Base-by-base conservation (phyloP, 345 rosid genomes). In the Bruguiera sexangula region DNA sequence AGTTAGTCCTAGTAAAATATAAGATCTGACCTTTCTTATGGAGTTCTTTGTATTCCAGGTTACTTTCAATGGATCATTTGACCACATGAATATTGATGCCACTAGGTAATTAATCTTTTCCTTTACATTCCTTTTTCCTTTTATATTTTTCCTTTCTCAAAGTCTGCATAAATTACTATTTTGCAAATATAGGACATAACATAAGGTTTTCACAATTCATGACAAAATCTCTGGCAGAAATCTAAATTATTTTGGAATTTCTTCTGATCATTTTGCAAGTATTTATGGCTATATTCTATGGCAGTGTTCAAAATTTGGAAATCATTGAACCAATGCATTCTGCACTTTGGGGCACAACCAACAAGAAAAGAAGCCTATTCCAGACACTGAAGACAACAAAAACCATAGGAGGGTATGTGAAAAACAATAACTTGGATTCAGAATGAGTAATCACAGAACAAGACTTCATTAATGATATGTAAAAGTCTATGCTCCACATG, bases 351-450 rank as follows among this genome's bases (percentile, higher is more conserved):
- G 98, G 98, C 70, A 86, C 97, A 78, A 88, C 77, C 82, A 88
- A 82, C 86, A 94, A 94, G 82, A 94, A 91, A 79, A 89, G 87
- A 82, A 94, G 98, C 79, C 74, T 94, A 73, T 94, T 91, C 81
- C 95, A 91, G 75, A 89, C 88, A 96, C 88, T 94, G 62, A 94
- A 91, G 96, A 89, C 96, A 52, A 94, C 97, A 66, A 94, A 94
- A 82, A 94, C 97, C 59, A 79, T 79, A 61, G 98, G 97, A 80
- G 97, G 98, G 98, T 91, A 85, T 60, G 77, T 74, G 27, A 59
- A 76, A 73, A 60, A 26, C 24, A 43, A 26, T 53, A 54, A 53
- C 59, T 56, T 71, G 63, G 34, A 52, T 62, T 67, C 46, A 54
- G 65, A 62, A 69, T 61, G 62, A 48, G 66, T 24, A 43, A 53